These are phyloP conservation scores for Darksidea phi DNA, from an alignment of 495 filamentous ascomycete species.

Conservation along the genomic window DNA sequence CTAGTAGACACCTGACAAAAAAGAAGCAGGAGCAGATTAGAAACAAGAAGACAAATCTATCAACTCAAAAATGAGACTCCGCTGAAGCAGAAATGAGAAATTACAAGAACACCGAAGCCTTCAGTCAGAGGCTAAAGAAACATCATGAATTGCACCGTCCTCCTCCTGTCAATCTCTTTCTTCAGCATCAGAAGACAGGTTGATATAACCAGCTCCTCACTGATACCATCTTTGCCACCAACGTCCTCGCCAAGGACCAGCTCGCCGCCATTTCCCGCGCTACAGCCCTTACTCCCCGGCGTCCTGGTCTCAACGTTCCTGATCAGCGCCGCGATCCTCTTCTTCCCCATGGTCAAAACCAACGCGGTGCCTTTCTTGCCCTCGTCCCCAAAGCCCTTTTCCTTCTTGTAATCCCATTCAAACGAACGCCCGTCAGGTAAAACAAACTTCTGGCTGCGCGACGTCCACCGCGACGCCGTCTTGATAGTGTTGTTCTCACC, in stretches of 20 bases:
- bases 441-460: slow-evolving; percentile 45
- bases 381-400: slow-evolving; percentile 30
- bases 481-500: slow-evolving; percentile 38
- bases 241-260: slow-evolving; percentile 46
- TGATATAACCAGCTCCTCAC: slow-evolving; percentile 50
- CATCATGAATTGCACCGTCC: slow-evolving; percentile 48
- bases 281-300: slow-evolving; percentile 43
- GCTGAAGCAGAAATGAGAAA: no score
- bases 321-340: slow-evolving; percentile 49
- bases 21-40: no score
- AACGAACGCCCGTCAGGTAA: slow-evolving; percentile 45
- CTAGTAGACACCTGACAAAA: no score
- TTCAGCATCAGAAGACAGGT: slow-evolving; percentile 58
- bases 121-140: no score
- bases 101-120: no score
- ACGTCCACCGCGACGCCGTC: slow-evolving; percentile 39
- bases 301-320: slow-evolving; percentile 48
- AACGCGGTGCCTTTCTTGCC: slow-evolving; percentile 21
- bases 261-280: slow-evolving; percentile 55
- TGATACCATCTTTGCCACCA: slow-evolving; percentile 39
- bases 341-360: slow-evolving; percentile 1
- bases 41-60: no score
- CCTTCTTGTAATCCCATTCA: slow-evolving; percentile 52
- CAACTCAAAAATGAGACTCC: no score
- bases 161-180: slow-evolving; percentile 57